Percentiles rank a stretch among this genome's conserved stretches.
These are phyloP conservation scores for Psophocarpus tetragonolobus DNA, from an alignment of 306 rosid species.

Conservation along the genomic window DNA sequence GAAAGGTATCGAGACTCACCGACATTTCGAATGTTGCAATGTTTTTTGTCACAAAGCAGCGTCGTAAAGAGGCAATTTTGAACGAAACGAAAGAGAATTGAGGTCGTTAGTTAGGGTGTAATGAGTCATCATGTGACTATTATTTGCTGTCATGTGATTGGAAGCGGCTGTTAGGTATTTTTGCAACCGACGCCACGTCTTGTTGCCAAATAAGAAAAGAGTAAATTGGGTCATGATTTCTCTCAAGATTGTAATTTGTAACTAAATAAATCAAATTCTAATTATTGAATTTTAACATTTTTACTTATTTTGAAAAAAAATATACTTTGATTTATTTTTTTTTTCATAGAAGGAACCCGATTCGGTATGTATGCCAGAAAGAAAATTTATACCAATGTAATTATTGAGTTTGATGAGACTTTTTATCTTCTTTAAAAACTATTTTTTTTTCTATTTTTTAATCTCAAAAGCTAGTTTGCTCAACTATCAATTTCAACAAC, in stretches of 20 bases:
- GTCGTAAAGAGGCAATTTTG: background rate
- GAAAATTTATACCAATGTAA: too few species aligned
- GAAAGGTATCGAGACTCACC: conserved; percentile 35
- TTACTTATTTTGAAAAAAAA: too few species aligned
- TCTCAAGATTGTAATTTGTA: background rate
- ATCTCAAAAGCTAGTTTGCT: too few species aligned
- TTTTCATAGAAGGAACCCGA: too few species aligned
- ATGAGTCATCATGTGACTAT: background rate
- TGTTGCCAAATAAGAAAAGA: background rate
- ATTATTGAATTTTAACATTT: background rate
- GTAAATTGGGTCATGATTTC: background rate
- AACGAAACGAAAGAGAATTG: background rate
- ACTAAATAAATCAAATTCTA: background rate
- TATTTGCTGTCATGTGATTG: background rate
- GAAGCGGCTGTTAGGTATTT: background rate
- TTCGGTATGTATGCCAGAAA: too few species aligned
- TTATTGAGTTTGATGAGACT: too few species aligned
- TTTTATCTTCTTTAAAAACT: too few species aligned
- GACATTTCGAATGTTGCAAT: conserved; percentile 38
- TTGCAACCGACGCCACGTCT: background rate
- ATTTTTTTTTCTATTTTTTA: too few species aligned
- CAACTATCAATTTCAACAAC: too few species aligned
- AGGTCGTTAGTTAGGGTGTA: background rate
- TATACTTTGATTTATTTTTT: too few species aligned
- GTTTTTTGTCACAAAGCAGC: background rate